These are phyloP conservation scores for Botrytis byssoidea DNA, from an alignment of 2,329 filamentous ascomycete genomes.

Conservation along the genomic window DNA sequence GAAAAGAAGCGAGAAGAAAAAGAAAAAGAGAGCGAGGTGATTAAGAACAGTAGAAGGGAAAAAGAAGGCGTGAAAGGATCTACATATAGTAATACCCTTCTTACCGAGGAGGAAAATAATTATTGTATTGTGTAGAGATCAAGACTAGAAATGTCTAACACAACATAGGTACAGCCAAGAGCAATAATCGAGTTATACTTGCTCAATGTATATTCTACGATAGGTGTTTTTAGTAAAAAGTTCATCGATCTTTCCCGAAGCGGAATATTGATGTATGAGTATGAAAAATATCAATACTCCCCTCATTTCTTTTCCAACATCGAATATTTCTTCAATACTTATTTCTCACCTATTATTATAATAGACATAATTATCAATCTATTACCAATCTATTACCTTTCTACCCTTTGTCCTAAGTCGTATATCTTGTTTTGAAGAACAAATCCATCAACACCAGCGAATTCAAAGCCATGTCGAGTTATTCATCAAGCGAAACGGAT, in stretches of 20 bases:
- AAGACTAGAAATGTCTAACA: no score
- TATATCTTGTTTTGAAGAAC: not conserved
- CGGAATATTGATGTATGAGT: not conserved
- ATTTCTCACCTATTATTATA: not conserved
- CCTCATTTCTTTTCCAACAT: not conserved
- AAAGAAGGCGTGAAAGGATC: no score
- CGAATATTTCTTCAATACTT: not conserved
- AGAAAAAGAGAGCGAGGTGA: no score
- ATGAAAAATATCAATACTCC: not conserved
- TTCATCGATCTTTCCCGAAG: not conserved
- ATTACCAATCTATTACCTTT: not conserved
- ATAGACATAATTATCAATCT: not conserved
- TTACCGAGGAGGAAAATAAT: no score
- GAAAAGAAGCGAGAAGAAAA: no score
- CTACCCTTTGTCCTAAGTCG: fast-evolving
- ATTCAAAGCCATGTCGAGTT: not conserved
- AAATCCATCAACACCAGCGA: not conserved
- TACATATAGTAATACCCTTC: no score
- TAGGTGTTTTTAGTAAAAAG: no score
- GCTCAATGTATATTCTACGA: no score
- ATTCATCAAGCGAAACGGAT: not conserved
- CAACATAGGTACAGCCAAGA: no score
- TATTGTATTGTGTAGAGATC: no score
- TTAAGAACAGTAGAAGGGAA: no score
- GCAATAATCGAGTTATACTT: not conserved